phyloP scores from a whole-genome alignment of 2,329 filamentous ascomycete species.

The Talaromyces sp. region DNA sequence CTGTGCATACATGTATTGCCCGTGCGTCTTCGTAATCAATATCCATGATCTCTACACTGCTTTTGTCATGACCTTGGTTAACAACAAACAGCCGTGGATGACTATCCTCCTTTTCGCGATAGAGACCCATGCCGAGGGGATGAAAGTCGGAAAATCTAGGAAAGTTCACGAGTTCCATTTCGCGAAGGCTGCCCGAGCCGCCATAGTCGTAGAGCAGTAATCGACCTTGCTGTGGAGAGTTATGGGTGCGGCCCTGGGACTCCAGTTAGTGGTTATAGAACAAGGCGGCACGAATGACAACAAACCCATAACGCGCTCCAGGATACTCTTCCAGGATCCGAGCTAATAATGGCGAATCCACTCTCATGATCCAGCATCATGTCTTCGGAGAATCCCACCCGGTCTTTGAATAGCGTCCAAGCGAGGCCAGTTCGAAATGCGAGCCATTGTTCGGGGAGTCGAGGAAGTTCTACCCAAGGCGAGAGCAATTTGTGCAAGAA shows the following conservation, averaged over 20 bases:
- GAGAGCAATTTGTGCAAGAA: constrained; percentile 13
- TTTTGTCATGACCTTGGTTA: constrained; percentile 15
- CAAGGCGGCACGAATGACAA: background rate
- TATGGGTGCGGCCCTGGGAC: constrained; percentile 4
- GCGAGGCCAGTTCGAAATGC: constrained; percentile 16
- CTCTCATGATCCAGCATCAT: constrained; percentile 16
- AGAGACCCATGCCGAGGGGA: constrained; percentile 17
- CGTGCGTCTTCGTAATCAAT: constrained; percentile 17
- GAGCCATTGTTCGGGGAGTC: constrained; percentile 17
- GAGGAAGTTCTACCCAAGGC: constrained; percentile 14
- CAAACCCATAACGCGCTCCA: constrained; percentile 18
- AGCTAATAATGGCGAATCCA: constrained; percentile 17
- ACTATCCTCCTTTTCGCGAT: constrained; percentile 10
- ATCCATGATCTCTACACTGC: constrained; percentile 17
- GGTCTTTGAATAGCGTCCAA: constrained; percentile 17
- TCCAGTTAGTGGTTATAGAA: no score
- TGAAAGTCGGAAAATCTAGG: constrained; percentile 8
- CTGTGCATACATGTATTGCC: constrained; percentile 15
- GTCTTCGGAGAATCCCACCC: constrained; percentile 16
- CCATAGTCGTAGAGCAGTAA: constrained; percentile 18
- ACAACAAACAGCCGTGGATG: constrained; percentile 16
- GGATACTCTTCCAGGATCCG: constrained; percentile 13
- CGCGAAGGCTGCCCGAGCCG: constrained; percentile 7
- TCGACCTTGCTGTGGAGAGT: constrained; percentile 13
- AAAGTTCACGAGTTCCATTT: constrained; percentile 14